Percentiles rank a stretch among this genome's conserved stretches.
phyloP scores from a whole-genome alignment of 129 eudicot species.

The Saussurea involucrata region DNA sequence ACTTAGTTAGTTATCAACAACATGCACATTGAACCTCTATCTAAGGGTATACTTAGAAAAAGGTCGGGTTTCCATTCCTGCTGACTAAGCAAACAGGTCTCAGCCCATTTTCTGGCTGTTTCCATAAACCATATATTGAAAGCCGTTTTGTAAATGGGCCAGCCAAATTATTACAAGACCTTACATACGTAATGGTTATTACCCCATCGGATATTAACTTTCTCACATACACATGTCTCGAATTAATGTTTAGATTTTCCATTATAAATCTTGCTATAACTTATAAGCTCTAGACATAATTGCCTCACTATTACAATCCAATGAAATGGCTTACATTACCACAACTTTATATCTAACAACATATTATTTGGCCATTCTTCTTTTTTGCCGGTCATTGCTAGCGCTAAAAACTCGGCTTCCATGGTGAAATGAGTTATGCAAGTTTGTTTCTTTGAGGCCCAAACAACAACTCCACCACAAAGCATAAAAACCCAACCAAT shows the following conservation, averaged over 20 bases:
- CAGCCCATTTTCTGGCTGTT: background rate
- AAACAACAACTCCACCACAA: background rate
- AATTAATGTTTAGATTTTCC: background rate
- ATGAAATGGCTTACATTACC: background rate
- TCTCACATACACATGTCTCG: background rate
- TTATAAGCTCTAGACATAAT: background rate
- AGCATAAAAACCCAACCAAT: background rate
- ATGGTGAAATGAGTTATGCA: background rate
- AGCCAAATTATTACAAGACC: background rate
- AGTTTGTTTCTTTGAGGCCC: background rate
- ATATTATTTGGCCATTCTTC: background rate
- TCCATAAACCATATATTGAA: background rate
- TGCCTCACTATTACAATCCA: background rate
- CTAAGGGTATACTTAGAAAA: background rate
- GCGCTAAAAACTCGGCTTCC: too few relatives aligned
- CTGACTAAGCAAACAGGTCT: too few relatives aligned
- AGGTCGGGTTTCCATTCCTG: background rate
- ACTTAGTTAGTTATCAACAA: too few relatives aligned
- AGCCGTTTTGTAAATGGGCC: background rate
- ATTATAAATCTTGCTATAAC: background rate
- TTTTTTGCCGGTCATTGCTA: too few relatives aligned
- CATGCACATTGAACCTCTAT: background rate
- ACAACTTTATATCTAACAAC: background rate
- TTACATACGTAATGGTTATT: background rate
- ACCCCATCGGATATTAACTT: background rate